Percentiles rank a stretch among this genome's conserved stretches.
phyloP scores from a whole-genome alignment of 2,329 filamentous ascomycete genomes.

The Alternaria alternata region DNA sequence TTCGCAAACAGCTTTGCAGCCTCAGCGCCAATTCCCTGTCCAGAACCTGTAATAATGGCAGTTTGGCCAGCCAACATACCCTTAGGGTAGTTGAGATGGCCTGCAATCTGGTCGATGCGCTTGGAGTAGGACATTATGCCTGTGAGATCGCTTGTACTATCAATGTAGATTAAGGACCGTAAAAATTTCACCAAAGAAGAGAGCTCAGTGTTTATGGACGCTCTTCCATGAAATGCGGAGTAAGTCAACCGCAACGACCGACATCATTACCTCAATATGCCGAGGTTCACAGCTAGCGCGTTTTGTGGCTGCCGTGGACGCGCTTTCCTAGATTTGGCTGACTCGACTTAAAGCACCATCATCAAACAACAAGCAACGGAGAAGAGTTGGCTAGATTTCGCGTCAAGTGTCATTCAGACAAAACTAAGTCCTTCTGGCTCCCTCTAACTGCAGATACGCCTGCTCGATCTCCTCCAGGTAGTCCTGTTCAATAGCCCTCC shows the following conservation, averaged over 20 bases:
- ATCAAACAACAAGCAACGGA: background rate
- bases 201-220: background rate
- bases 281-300: constrained; percentile 23
- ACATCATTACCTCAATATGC: constrained; percentile 16
- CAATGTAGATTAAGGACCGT: background rate
- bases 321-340: constrained; percentile 9
- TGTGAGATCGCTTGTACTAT: background rate
- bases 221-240: constrained; percentile 25
- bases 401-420: background rate
- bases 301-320: background rate
- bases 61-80: constrained; percentile 81
- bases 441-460: constrained; percentile 13
- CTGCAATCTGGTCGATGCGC: constrained; percentile 74
- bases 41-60: constrained; percentile 86
- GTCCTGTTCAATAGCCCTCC: constrained; percentile 27
- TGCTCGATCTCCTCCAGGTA: constrained; percentile 28
- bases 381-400: background rate
- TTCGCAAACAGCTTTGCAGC: constrained; percentile 83
- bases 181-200: background rate
- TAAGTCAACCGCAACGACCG: constrained; percentile 22
- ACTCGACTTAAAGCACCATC: constrained; percentile 10
- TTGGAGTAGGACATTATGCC: constrained; percentile 27
- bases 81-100: constrained; percentile 82
- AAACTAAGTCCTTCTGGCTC: constrained; percentile 1
- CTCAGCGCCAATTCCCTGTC: constrained; percentile 89